Evolutionary conservation across 257 asterid genomes (phyloP), one percentile per base, ranked within the genome.

Genomic region (Pogostemon cablin): DNA sequence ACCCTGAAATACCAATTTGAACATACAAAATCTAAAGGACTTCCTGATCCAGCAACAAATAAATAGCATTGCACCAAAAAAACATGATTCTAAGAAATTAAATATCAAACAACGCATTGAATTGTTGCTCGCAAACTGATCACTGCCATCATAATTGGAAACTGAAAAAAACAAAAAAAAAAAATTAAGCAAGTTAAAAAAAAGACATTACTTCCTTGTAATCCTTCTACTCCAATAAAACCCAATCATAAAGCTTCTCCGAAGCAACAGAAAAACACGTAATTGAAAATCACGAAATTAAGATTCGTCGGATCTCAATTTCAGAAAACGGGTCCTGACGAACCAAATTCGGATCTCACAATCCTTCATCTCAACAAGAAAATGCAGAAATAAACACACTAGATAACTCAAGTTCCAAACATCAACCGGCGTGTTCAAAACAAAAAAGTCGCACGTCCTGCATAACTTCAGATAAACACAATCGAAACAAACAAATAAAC

Each of bases 241-340:
- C 43, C 69, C 53, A 32, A 40, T 54, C 41, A 8, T 76, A 57
- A 64, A 56, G 39, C 70, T 60, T 62, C 6, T 43, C 37, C 6
- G 11, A 10, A 39, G 25, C 9, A 53, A 35, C 17, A 65, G 47
- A 35, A 37, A 61, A 25, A 6, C 1, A 46, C 2, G 40, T 11
- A 3, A 41, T 12, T 0, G 5, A 40, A 58, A 63, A 58, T 3
- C 34, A 60, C 56, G 61, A 7, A 47, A 52, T 65, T 47, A 47
- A 57, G 61, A 65, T 65, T 63, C 48, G 50, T 38, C 77, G 61
- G 77, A 75, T 79, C 83, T 67, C 53, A 74, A 25, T 35, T 6
- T 35, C 53, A 9, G 46, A 49, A 57, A 4, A 38, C 37, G n/a
- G 55, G 55, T 40, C 71, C 79, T 50, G 75, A 76, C 72, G 65